Conservation (phyloP, 495 filamentous ascomycete species). For the Symbiotaphrina buchneri region DNA sequence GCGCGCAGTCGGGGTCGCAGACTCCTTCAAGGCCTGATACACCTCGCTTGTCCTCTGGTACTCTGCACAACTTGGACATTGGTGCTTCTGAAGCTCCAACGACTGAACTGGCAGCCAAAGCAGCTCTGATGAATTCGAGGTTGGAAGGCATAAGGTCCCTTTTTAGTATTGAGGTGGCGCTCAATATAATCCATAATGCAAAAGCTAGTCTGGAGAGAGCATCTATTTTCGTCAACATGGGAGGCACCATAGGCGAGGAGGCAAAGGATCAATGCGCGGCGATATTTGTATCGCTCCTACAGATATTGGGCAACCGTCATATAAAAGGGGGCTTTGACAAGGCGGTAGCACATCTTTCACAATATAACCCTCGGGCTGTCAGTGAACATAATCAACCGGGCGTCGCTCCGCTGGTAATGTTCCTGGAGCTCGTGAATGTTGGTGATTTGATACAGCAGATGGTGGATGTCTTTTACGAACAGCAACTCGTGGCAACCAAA, state of each 20-base stretch:
- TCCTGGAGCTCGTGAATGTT: conserved; percentile 93
- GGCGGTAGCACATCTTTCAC: conserved; percentile 74
- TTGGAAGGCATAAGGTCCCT: conserved; percentile 83
- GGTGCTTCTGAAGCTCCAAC: conserved; percentile 36
- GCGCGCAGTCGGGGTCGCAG: background rate
- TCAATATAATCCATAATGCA: conserved; percentile 74
- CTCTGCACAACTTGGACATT: conserved; percentile 14
- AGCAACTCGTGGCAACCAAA: conserved; percentile 63
- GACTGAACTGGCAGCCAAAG: conserved; percentile 84
- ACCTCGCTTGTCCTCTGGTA: conserved; percentile 5
- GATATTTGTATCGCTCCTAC: conserved; percentile 68
- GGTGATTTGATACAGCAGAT: conserved; percentile 97
- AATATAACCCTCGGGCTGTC: conserved; percentile 78
- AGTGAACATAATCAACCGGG: conserved; percentile 44
- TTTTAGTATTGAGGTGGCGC: conserved; percentile 89
- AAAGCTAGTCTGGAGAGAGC: conserved; percentile 76
- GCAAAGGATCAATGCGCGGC: conserved; percentile 77
- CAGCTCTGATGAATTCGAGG: conserved; percentile 83
- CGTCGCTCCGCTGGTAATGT: conserved; percentile 83
- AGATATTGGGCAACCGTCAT: conserved; percentile 68
- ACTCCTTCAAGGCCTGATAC: conserved; percentile 8
- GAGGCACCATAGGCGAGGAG: conserved; percentile 56
- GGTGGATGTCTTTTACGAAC: conserved; percentile 97
- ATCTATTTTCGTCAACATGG: conserved; percentile 56
- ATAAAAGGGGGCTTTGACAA: conserved; percentile 80